Evolutionary conservation across 108 stramenopile species (phyloP), one percentile per base, ranked within the genome.

Genomic region (Fistulifera solaris): DNA sequence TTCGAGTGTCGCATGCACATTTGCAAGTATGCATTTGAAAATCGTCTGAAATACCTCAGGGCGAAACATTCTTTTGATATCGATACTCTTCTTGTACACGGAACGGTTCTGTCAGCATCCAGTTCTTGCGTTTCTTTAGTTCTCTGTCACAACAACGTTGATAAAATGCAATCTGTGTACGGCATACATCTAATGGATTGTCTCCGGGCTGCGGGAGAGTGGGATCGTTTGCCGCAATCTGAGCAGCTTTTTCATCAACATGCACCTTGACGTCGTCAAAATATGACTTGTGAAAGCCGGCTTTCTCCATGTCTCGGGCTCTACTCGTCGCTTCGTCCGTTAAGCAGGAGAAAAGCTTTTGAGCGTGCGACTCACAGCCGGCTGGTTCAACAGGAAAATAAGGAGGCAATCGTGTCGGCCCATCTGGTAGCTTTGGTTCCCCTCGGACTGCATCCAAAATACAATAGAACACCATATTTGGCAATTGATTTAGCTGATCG

Each of bases 81-180:
- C 90, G 60, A 59, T 92, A 92, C 56, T 92, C 90, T 70, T 92
- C 85, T 60, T 87, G 86, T 24, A 92, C 90, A 44, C 90, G 77
- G 59, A 85, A 86, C 1, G 84, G 80, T 55, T 92, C 90, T 10
- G 78, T 83, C 40, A 92, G 62, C 38, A 92, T 77, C 82, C 83
- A 87, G 58, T 92, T 92, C 55, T 81, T 71, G 56, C 78, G 82
- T 75, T 86, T 85, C 59, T 83, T 85, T 66, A 92, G 69, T 57
- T 83, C 79, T 41, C 81, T 54, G 68, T 87, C 84, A 48, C 86
- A 87, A 61, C 90, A 92, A 25, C 77, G 67, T 59, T 83, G 69
- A 65, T 92, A 92, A 42, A 81, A 77, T 13, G 84, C 85, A 50
- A 92, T 75, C 12, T 77, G 60, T 3, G 55, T 57, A 8, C 76